phyloP scores from a whole-genome alignment of 148 eudicot genomes.

The Agrostemma githago region DNA sequence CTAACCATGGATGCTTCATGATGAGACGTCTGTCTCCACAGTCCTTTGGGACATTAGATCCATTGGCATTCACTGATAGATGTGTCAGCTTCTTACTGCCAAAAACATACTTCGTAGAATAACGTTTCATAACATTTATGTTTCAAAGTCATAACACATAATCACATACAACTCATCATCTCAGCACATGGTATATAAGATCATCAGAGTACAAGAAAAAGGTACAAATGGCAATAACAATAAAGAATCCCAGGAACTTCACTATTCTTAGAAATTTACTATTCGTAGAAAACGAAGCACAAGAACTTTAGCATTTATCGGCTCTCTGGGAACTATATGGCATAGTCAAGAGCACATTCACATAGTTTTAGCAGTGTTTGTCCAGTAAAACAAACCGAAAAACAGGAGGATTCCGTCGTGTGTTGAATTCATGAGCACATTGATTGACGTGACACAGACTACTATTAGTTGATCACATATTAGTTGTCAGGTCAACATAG shows the following conservation, averaged over 20 bases:
- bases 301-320: background rate
- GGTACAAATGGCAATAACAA: background rate
- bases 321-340: background rate
- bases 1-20: slow-evolving; percentile 66
- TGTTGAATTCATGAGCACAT: background rate
- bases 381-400: background rate
- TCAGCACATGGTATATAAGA: background rate
- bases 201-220: background rate
- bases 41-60: slow-evolving; percentile 68
- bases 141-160: background rate
- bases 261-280: background rate
- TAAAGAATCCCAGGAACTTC: background rate
- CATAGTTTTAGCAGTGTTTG: background rate
- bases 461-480: background rate
- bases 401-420: background rate
- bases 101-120: slow-evolving; percentile 4
- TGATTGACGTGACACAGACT: background rate
- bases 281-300: background rate
- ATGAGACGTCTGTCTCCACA: slow-evolving; percentile 57
- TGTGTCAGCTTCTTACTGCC: slow-evolving; percentile 73
- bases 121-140: too few species aligned
- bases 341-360: background rate
- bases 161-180: background rate
- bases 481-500: background rate
- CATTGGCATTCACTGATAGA: slow-evolving; percentile 84